Evolutionary conservation across 2,329 filamentous ascomycete species (phyloP), one percentile per base, ranked within the genome.

Genomic region (Fusarium mundagurra): DNA sequence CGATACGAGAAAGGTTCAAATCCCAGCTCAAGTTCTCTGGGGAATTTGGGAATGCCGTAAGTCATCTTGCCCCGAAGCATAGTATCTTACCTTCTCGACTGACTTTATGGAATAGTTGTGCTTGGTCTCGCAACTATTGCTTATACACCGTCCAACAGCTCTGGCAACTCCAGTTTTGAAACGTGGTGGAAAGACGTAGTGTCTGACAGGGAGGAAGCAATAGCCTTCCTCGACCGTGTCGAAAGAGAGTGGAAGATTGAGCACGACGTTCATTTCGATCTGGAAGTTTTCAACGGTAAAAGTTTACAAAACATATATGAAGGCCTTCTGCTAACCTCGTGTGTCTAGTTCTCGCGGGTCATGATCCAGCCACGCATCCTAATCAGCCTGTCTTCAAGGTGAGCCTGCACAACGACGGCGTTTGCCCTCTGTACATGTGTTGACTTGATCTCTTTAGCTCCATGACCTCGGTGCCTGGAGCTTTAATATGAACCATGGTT

Each of bases 271-370:
- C 80, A 81, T 53, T 67, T 79, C 12, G 80, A 81, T 51, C 51
- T 81, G 9, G 81, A 82, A 53, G 74, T 77, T 45, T 47, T 70
- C 6, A 82, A 82, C 34, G 69, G 81, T 82, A 75, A 34, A 73
- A 29, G 73, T 65, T 17, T 34, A 4, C 20, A 27, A 16, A 33
- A 9, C 22, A 33, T 27, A 10, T 16, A 4, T 39, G 9, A 2
- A 17, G 6, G 33, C 34, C 24, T 53, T 29, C 13, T 33, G 18
- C 44, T 76, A 60, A 72, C 66, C 61, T 17, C 36, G 33, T 38
- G 27, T 29, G 16, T 22, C 31, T 36, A 80, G 78, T 80, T 53
- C 78, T 80, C 18, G 39, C 65, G 5, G 71, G 70, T 5, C 58
- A 67, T n/a, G 59, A 61, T 51, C 20, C 18, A 4, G 22, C 20